Base-by-base conservation (phyloP, 2,329 filamentous ascomycete genomes). In the Aspergillus cejpii region DNA sequence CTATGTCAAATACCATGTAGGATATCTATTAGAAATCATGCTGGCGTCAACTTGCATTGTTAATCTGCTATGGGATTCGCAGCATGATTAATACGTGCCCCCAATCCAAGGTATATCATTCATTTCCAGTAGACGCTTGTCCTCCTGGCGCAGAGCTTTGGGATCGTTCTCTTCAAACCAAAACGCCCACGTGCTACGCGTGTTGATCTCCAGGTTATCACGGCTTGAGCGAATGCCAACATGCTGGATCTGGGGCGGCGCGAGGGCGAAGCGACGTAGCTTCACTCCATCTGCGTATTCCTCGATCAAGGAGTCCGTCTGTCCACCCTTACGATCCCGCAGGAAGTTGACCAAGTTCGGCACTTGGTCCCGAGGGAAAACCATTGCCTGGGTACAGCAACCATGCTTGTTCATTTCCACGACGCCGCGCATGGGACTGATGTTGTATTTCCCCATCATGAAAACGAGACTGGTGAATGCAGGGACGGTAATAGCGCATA, bases 361-460 rank as follows among this genome's bases (percentile, higher is more conserved):
- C 6, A 61, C 49, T 29, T 50, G 52, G 6, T 53, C 41, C 8
- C 45, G 40, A 3, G 63, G 60, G 34, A 63, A 65, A 8, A 66
- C 48, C 11, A 65, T 43, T 1, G 53, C 63, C 50, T 67, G 64
- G 1, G 63, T 58, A 37, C 62, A 67, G 45, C 61, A 67, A 14
- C 64, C 64, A 14, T 44, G 49, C 5, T 46, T 41, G 38, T 62
- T 55, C 48, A 59, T 60, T 37, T 56, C 48, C 3, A 56, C 53
- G 7, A 58, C 53, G 3, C 58, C 58, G 6, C 43, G 48, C 1
- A 60, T 40, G 2, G 58, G 57, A 27, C 43, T 41, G 2, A 60
- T n/a, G 8, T 45, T 55, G 38, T 55, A 58, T 46, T 59, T 60
- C 5, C 58, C 56, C n/a, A 53, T 44, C 58, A 59, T 59, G 43